Conservation (phyloP, 257 asterid genomes). For the Petunia secreta region DNA sequence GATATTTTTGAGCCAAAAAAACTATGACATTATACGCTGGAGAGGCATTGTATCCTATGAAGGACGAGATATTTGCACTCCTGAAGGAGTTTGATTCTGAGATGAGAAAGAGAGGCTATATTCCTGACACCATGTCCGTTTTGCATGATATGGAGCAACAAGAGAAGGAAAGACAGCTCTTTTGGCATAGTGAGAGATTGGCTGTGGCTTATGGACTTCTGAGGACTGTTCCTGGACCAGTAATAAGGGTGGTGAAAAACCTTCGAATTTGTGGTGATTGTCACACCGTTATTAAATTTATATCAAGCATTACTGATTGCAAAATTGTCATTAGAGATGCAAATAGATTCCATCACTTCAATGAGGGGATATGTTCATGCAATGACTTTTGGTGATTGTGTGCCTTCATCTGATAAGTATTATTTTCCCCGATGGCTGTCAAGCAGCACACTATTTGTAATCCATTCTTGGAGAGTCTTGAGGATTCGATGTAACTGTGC, state of each 20-base stretch:
- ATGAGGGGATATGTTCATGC: slow-evolving; percentile 64
- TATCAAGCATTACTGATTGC: slow-evolving; percentile 44
- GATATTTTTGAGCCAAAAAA: no score
- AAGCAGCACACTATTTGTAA: no score
- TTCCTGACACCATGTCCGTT: slow-evolving; percentile 60
- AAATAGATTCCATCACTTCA: slow-evolving; percentile 39
- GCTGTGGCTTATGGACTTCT: slow-evolving; percentile 77
- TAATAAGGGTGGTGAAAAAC: not conserved
- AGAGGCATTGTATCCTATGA: slow-evolving; percentile 36
- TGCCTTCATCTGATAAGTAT: no score
- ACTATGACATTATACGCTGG: no score
- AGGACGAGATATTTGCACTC: slow-evolving; percentile 51
- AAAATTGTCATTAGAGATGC: slow-evolving; percentile 58
- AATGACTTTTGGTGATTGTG: slow-evolving; percentile 57
- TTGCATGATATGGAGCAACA: slow-evolving; percentile 67
- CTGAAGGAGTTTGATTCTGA: slow-evolving; percentile 59
- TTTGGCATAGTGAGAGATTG: slow-evolving; percentile 32
- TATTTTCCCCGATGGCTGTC: no score
- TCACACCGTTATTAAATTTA: slow-evolving; percentile 40
- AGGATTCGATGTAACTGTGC: no score
- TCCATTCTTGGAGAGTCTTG: no score
- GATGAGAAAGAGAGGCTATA: slow-evolving; percentile 76
- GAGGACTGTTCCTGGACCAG: slow-evolving; percentile 51
- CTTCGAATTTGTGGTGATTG: no score
- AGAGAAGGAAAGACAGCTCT: slow-evolving; percentile 69